These are phyloP conservation scores for Pythium coloratum DNA, from an alignment of 352 stramenopile species.

Conservation along the genomic window DNA sequence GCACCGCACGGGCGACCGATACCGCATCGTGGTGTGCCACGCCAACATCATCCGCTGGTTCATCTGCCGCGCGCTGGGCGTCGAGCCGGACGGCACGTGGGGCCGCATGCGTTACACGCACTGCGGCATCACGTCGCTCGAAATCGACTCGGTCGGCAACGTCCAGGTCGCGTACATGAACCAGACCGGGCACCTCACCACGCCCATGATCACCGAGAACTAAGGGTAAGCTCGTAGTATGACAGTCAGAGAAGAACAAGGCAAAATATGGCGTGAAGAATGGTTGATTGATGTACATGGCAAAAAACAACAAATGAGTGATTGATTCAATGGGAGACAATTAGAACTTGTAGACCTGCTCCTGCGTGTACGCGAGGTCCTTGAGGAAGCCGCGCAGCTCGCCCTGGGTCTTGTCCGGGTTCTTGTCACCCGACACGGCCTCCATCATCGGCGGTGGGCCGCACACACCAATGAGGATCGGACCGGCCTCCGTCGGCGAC, in stretches of 20 bases:
- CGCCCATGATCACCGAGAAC: conserved; percentile 57
- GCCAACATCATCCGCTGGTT: conserved; percentile 79
- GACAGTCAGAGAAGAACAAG: background rate
- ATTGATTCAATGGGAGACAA: background rate
- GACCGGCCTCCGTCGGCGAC: conserved; percentile 44
- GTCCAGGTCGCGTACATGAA: conserved; percentile 69
- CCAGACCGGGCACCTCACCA: conserved; percentile 58
- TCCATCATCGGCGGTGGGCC: conserved; percentile 86
- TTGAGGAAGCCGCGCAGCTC: conserved; percentile 76
- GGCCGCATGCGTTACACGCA: conserved; percentile 75
- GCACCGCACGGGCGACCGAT: conserved; percentile 40
- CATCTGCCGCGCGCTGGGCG: conserved; percentile 60
- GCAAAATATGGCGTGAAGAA: background rate
- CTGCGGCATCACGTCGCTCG: conserved; percentile 57
- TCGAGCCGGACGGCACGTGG: conserved; percentile 65
- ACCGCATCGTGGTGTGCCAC: conserved; percentile 64
- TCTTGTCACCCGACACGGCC: conserved; percentile 77
- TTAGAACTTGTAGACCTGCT: conserved; percentile 76
- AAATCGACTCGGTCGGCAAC: conserved; percentile 70
- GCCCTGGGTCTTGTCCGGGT: conserved; percentile 74
- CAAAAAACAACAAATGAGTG: background rate
- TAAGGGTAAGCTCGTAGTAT: conserved; percentile 9
- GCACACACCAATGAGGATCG: conserved; percentile 71
- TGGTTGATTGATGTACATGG: background rate
- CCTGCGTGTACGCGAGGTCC: conserved; percentile 55